Evolutionary conservation across 352 stramenopile genomes (phyloP), one percentile per base, ranked within the genome.

Genomic region (Phytophthora sp.): DNA sequence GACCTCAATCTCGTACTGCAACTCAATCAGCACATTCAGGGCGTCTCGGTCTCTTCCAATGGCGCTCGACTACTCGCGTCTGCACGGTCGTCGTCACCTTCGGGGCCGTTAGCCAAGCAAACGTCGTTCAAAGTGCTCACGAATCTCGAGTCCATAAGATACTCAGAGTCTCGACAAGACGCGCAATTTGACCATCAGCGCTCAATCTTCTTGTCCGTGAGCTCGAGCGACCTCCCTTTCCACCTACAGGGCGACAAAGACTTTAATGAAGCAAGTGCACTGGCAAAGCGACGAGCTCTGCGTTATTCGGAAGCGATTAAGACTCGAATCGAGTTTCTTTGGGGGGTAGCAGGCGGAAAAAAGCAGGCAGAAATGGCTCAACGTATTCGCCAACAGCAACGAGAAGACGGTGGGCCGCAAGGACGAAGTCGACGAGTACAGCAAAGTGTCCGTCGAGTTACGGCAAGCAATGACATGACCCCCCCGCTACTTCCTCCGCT

Each of bases 91-190:
- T 46, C 46, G 8, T 62, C 79, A 20, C 71, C 85, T 20, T 42
- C n/a, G n/a, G n/a, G n/a, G n/a, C n/a, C n/a, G n/a, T n/a, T n/a
- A n/a, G n/a, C 55, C 18, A 72, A 77, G 27, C 71, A 86, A 44
- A 79, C 83, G 15, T 90, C 83, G 15, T 89, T 94, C 73, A 73
- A 91, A 35, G 79, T 89, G n/a, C 81, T 94, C n/a, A 76, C 76
- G 1, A 76, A 90, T 35, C 71, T 94, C 35, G 64, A 77, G 35
- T 66, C 71, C 13, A 63, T 94, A 13, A 66, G 66, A 20, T 82
- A 71, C 21, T 68, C 62, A 1, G 76, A 86, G 23, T 36, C 73
- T 11, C 71, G 82, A 41, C 64, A 76, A 33, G 77, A 89, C 33
- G 73, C 81, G 13, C 80, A 86, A 57, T 94, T 94, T 30, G 83